phyloP scores from a whole-genome alignment of 2,329 filamentous ascomycete species.

The Pochonia chlamydosporia region DNA sequence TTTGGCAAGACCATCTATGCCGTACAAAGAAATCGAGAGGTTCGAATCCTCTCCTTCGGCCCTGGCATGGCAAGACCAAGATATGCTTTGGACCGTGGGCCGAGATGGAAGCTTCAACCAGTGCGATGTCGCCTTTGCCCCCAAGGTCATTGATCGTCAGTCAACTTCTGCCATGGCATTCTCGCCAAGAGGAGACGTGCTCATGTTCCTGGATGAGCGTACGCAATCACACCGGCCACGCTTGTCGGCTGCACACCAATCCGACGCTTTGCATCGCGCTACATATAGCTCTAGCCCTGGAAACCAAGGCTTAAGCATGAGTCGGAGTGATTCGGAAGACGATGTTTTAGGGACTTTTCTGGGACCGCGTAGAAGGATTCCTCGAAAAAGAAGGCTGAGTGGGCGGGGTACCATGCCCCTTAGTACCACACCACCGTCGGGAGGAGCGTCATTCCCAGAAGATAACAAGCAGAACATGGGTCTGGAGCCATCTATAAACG shows the following conservation, averaged over 20 bases:
- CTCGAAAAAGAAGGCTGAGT: slow-evolving; percentile 37
- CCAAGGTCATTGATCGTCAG: slow-evolving; percentile 56
- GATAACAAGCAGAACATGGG: slow-evolving; percentile 38
- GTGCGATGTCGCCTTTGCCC: slow-evolving; percentile 59
- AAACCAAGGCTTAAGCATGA: slow-evolving; percentile 47
- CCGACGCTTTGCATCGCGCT: slow-evolving; percentile 29
- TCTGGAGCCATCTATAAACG: slow-evolving; percentile 52
- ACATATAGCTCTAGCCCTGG: slow-evolving; percentile 44
- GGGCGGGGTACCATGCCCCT: slow-evolving; percentile 36
- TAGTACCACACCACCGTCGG: slow-evolving; percentile 51
- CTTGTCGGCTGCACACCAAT: slow-evolving; percentile 28
- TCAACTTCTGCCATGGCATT: slow-evolving; percentile 57
- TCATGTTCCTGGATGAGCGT: slow-evolving; percentile 58
- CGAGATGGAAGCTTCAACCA: slow-evolving; percentile 58
- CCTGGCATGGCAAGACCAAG: slow-evolving; percentile 58
- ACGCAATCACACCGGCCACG: slow-evolving; percentile 37
- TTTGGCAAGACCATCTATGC: slow-evolving; percentile 59
- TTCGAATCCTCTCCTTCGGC: slow-evolving; percentile 53
- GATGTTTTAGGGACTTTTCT: slow-evolving; percentile 57
- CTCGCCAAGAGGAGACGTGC: slow-evolving; percentile 51
- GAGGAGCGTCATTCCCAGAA: slow-evolving; percentile 19
- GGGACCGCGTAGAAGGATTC: slow-evolving; percentile 35
- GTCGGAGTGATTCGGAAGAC: slow-evolving; percentile 60
- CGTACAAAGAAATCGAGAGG: slow-evolving; percentile 59
- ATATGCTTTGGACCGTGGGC: slow-evolving; percentile 61